These are phyloP conservation scores for Rhizopogon vulgaris DNA, from an alignment of 768 basidiomycete species.

Conservation along the genomic window DNA sequence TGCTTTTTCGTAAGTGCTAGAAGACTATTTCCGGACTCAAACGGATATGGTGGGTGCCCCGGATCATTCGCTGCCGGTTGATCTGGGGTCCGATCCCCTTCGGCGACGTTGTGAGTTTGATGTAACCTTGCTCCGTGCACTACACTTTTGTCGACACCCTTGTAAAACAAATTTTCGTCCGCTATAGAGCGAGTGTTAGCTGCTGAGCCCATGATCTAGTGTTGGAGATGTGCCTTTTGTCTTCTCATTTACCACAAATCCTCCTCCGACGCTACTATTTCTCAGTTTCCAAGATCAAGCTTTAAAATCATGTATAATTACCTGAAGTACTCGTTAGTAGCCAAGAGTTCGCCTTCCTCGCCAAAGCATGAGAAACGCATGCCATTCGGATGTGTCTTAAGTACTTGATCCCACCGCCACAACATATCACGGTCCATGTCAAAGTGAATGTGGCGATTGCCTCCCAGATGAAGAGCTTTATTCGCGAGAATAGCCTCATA, in stretches of 20 bases:
- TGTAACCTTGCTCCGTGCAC: slow-evolving; percentile 79
- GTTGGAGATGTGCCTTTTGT: slow-evolving; percentile 57
- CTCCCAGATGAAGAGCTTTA: slow-evolving; percentile 65
- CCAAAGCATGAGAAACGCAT: slow-evolving; percentile 89
- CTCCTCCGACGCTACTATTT: slow-evolving; percentile 69
- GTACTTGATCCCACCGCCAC: slow-evolving; percentile 86
- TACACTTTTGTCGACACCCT: slow-evolving; percentile 74
- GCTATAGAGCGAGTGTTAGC: slow-evolving; percentile 32
- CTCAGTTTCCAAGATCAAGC: background rate
- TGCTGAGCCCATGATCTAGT: background rate
- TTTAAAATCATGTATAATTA: slow-evolving; percentile 8
- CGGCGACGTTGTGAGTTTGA: slow-evolving; percentile 46
- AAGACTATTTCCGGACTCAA: slow-evolving; percentile 70
- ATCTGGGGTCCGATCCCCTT: slow-evolving; percentile 10
- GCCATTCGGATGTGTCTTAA: slow-evolving; percentile 87
- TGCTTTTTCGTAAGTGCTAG: slow-evolving; percentile 71
- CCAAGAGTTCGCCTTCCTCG: slow-evolving; percentile 76
- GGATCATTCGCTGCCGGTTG: slow-evolving; percentile 20
- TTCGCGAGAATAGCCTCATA: slow-evolving; percentile 63
- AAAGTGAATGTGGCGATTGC: slow-evolving; percentile 71
- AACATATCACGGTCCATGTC: slow-evolving; percentile 91
- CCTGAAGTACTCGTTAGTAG: slow-evolving; percentile 94
- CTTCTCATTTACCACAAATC: slow-evolving; percentile 93
- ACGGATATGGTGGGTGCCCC: slow-evolving; percentile 76
- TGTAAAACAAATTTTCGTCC: slow-evolving; percentile 94